Conservation (phyloP, 164 flowering plant genomes). For the Akebia trifoliata region DNA sequence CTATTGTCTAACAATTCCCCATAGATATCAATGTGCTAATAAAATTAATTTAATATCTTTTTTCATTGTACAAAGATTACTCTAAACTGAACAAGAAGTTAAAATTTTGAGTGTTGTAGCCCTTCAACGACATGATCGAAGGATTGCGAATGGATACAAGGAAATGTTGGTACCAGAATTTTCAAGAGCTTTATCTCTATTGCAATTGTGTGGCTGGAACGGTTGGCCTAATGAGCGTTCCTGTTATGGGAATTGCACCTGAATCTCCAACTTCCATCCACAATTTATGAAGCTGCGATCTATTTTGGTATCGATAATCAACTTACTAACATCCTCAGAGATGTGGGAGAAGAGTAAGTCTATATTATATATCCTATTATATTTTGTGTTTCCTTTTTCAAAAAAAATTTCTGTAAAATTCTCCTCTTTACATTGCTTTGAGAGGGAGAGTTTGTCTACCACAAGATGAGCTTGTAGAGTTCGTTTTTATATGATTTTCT, state of each 20-base stretch:
- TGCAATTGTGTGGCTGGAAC: conserved; percentile 86
- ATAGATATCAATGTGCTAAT: conserved; percentile 57
- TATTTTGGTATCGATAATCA: conserved; percentile 70
- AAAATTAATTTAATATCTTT: not conserved
- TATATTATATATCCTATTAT: too few relatives aligned
- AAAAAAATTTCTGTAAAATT: too few relatives aligned
- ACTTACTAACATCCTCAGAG: conserved; percentile 77
- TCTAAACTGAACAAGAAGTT: not conserved
- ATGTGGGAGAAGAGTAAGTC: conserved; percentile 86
- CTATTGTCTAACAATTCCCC: conserved; percentile 58
- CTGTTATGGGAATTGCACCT: conserved; percentile 69
- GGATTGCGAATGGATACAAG: conserved; percentile 80
- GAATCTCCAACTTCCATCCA: conserved; percentile 40
- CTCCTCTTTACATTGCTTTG: conserved; percentile 40
- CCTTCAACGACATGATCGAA: conserved; percentile 76
- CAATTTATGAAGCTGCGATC: conserved; percentile 53
- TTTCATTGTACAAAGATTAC: too few relatives aligned
- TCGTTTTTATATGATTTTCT: too few relatives aligned
- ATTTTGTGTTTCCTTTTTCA: not conserved
- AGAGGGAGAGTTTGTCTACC: conserved; percentile 84
- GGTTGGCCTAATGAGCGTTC: conserved; percentile 76
- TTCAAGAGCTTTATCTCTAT: conserved; percentile 67
- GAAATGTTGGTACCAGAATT: conserved; percentile 53
- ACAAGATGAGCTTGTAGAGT: conserved; percentile 73
- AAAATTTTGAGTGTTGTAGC: conserved; percentile 25